These are phyloP conservation scores for Lodderomyces theae DNA, from an alignment of 1,139 yeast species.

Conservation along the genomic window DNA sequence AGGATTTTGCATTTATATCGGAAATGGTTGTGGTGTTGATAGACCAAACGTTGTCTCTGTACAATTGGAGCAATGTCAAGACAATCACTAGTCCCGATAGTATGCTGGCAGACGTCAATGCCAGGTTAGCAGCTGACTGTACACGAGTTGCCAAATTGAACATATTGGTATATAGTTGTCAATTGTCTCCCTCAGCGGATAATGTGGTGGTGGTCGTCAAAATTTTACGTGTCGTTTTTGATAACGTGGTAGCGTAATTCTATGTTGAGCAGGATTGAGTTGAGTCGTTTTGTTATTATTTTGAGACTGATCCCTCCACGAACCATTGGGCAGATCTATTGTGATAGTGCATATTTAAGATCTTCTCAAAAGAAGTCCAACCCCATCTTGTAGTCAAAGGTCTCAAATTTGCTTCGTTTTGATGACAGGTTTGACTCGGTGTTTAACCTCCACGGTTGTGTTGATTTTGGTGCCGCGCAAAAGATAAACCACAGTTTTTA, in stretches of 20 bases:
- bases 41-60: constrained; percentile 41
- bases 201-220: no score
- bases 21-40: constrained; percentile 40
- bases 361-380: no score
- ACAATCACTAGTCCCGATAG: constrained; percentile 45
- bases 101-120: constrained; percentile 51
- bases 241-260: not conserved
- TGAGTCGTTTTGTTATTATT: no score
- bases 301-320: no score
- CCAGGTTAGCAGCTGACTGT: constrained; percentile 56
- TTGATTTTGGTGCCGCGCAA: not conserved
- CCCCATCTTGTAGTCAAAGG: no score
- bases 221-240: constrained; percentile 1
- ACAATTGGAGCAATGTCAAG: constrained; percentile 51
- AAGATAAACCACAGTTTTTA: not conserved
- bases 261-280: not conserved
- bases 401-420: no score
- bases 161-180: constrained; percentile 24
- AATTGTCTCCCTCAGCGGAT: not conserved
- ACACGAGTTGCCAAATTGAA: constrained; percentile 41
- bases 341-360: no score
- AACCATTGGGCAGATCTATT: no score
- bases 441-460: not conserved
- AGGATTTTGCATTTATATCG: constrained; percentile 40
- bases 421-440: no score